Percentiles rank a stretch among this genome's conserved stretches.
Evolutionary conservation across 805 yeast species (phyloP).

Genomic region (Cyberlindnera galapagoensis): DNA sequence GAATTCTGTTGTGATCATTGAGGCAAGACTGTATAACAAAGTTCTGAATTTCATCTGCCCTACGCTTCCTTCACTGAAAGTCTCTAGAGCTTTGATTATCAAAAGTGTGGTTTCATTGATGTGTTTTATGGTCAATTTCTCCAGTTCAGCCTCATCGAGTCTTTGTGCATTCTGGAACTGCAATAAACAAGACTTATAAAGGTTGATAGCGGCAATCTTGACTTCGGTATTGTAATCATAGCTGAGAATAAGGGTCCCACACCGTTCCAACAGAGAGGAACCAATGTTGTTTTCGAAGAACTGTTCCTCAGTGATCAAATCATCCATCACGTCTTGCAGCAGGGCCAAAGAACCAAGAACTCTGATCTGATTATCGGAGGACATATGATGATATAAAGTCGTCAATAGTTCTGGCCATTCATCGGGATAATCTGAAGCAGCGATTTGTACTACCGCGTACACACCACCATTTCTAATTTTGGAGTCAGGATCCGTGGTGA

Average conservation of each 20-base stretch:
- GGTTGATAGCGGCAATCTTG: constrained; percentile 40
- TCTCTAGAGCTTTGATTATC: no score
- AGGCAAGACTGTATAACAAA: constrained; percentile 12
- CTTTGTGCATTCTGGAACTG: constrained; percentile 50
- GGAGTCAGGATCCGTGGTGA: constrained; percentile 39
- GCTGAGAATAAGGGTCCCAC: constrained; percentile 35
- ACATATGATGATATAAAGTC: constrained; percentile 37
- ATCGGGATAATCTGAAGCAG: constrained; percentile 89
- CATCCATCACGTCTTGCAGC: constrained; percentile 75
- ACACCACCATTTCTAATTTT: constrained; percentile 64
- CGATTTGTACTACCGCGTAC: constrained; percentile 75
- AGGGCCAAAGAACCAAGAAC: constrained; percentile 30
- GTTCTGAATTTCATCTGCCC: constrained; percentile 16
- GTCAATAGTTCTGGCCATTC: constrained; percentile 80
- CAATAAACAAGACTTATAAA: constrained; percentile 47
- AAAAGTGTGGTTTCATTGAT: constrained; percentile 16
- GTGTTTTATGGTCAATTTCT: no score
- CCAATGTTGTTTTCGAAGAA: constrained; percentile 77
- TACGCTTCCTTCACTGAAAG: no score
- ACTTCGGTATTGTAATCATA: constrained; percentile 29
- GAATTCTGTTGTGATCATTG: constrained; percentile 17
- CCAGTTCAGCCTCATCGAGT: constrained; percentile 28
- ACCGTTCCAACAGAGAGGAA: constrained; percentile 41
- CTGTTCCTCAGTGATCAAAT: constrained; percentile 78
- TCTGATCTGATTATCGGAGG: constrained; percentile 12